Base-by-base conservation (phyloP, 192 early-diverging fungal genomes). In the Powellomyces hirtus region DNA sequence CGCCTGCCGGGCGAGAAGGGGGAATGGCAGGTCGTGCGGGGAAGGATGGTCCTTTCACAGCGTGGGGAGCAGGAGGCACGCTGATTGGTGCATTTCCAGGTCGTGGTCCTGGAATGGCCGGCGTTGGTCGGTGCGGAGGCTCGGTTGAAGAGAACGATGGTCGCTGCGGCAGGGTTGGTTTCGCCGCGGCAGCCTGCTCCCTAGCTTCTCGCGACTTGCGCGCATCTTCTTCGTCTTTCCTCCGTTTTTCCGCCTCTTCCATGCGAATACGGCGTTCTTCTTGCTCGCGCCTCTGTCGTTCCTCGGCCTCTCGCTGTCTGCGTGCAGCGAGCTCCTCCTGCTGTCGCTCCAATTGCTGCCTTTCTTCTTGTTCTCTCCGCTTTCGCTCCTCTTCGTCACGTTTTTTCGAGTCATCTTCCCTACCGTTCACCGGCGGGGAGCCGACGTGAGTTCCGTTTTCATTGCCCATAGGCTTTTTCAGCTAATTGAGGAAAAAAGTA, bases 281-380 rank as follows among this genome's bases (percentile, higher is more conserved):
- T 45, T 56, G 27, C 33, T 56, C 53, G 16, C 33, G 18, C 5
- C 33, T 1, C 5, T 33, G 53, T 1, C 22, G 53, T 29, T 56
- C 3, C 31, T 56, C 31, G 27, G 22, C 52, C 62, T 65, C 27
- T 50, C 31, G 66, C 53, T 68, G 45, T 65, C 36, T 51, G 53
- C 16, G 60, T 68, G 30, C 30, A n/a, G 55, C 22, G 64, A 73
- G 76, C 26, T 79, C 72, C 18, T 68, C 60, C 38, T 74, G 68
- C 24, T 64, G 67, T 52, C 74, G 75, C 11, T 73, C 31, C 22
- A 22, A 30, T 33, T 16, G 1, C 18, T 27, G 53, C 22, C 72
- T 45, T n/a, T 67, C 67, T 8, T 77, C 74, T 60, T 77, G 65
- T 57, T 61, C 46, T 50, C 76, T 72, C 6, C 57, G 56, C 22